These are phyloP conservation scores for Fraxinus angustifolia DNA, from an alignment of 305 asterid species.

Conservation along the genomic window DNA sequence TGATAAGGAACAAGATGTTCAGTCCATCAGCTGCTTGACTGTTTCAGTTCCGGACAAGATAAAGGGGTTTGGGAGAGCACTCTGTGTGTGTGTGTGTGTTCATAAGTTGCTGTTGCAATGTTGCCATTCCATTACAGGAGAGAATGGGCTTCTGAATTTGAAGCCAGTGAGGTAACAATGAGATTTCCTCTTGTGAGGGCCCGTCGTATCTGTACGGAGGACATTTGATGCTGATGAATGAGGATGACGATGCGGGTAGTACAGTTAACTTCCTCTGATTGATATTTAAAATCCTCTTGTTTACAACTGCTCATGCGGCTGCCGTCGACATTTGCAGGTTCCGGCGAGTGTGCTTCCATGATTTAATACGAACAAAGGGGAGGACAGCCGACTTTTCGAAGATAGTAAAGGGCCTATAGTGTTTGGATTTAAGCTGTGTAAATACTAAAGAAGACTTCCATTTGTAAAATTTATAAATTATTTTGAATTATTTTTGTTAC, in stretches of 20 bases:
- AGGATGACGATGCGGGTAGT: slow-evolving; percentile 8
- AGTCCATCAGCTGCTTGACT: background rate
- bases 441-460: background rate
- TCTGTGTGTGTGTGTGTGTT: too few relatives aligned
- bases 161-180: slow-evolving; percentile 22
- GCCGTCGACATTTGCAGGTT: slow-evolving; percentile 27
- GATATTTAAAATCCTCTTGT: slow-evolving; percentile 5
- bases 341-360: background rate
- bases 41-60: background rate
- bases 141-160: slow-evolving; percentile 32
- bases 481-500: background rate
- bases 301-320: slow-evolving; percentile 27
- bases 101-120: slow-evolving; percentile 42
- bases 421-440: background rate
- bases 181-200: slow-evolving; percentile 24
- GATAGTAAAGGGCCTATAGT: background rate
- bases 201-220: slow-evolving; percentile 21
- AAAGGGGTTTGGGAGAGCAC: background rate
- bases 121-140: slow-evolving; percentile 78
- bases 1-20: background rate
- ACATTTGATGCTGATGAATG: slow-evolving; percentile 16
- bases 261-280: slow-evolving; percentile 7
- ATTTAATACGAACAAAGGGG: background rate
- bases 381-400: slow-evolving; percentile 17
- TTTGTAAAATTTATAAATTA: too few relatives aligned